Evolutionary conservation across 2,329 filamentous ascomycete genomes (phyloP).

Genomic region (Metarhizium anisopliae): DNA sequence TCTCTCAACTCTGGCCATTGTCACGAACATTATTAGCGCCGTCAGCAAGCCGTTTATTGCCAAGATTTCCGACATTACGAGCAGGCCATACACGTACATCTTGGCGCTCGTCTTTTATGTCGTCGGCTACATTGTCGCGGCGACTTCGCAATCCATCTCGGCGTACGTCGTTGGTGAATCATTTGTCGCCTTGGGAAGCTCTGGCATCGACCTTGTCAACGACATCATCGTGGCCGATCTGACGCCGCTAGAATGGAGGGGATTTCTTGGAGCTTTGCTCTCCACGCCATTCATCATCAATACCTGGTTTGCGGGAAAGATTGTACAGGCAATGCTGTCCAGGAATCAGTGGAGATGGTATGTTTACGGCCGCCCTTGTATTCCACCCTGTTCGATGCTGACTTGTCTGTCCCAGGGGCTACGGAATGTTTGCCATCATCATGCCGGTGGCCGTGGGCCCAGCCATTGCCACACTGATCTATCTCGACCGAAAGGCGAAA

Average conservation of each 20-base stretch:
- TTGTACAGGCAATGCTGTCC: constrained; percentile 27
- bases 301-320: constrained; percentile 29
- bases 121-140: constrained; percentile 49
- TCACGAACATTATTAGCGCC: constrained; percentile 32
- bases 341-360: constrained; percentile 18
- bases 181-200: constrained; percentile 50
- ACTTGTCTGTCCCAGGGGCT: constrained; percentile 36
- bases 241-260: constrained; percentile 35
- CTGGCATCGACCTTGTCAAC: constrained; percentile 50
- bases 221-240: constrained; percentile 57
- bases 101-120: constrained; percentile 45
- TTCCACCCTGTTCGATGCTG: background rate
- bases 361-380: background rate
- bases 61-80: constrained; percentile 53
- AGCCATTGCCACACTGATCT: constrained; percentile 40
- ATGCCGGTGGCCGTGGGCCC: constrained; percentile 46
- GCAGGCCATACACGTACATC: constrained; percentile 51
- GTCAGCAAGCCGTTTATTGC: constrained; percentile 52
- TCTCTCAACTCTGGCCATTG: constrained; percentile 19
- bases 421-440: constrained; percentile 52
- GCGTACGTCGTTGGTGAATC: constrained; percentile 45
- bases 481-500: constrained; percentile 49
- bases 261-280: constrained; percentile 21
- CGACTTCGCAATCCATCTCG: constrained; percentile 41
- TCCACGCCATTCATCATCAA: constrained; percentile 26